Percentiles rank a stretch among this genome's conserved stretches.
phyloP scores from a whole-genome alignment of 305 asterid species.

The Solanum aculeatissimum region DNA sequence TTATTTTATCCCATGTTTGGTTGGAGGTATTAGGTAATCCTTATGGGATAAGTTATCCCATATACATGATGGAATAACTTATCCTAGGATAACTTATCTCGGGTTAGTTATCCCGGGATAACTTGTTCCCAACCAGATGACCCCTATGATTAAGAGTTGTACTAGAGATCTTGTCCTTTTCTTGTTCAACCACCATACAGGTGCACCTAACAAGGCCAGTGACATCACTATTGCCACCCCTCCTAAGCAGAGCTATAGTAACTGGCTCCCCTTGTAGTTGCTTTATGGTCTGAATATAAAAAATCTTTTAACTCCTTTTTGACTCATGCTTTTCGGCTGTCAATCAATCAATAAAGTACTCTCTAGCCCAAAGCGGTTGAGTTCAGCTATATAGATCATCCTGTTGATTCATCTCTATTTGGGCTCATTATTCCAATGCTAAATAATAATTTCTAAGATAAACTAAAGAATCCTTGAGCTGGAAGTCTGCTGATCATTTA shows the following conservation, averaged over 20 bases:
- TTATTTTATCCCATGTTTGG: too few species aligned
- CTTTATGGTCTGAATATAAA: not conserved
- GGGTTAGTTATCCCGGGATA: too few species aligned
- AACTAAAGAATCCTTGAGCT: not conserved
- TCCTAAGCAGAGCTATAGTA: not conserved
- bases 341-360: not conserved
- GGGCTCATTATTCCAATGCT: not conserved
- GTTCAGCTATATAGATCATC: not conserved
- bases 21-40: too few species aligned
- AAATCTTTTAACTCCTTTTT: not conserved
- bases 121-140: too few species aligned
- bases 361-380: not conserved
- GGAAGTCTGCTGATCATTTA: not conserved
- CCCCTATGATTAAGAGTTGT: not conserved
- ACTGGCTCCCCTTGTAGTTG: not conserved
- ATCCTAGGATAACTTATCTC: too few species aligned
- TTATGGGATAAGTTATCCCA: too few species aligned
- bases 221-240: not conserved
- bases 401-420: not conserved
- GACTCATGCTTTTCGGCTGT: not conserved
- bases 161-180: not conserved
- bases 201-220: not conserved
- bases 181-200: not conserved
- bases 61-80: too few species aligned
- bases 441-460: not conserved